These are phyloP conservation scores for Clitopilus passeckerianus DNA, from an alignment of 768 basidiomycete genomes.

Conservation along the genomic window DNA sequence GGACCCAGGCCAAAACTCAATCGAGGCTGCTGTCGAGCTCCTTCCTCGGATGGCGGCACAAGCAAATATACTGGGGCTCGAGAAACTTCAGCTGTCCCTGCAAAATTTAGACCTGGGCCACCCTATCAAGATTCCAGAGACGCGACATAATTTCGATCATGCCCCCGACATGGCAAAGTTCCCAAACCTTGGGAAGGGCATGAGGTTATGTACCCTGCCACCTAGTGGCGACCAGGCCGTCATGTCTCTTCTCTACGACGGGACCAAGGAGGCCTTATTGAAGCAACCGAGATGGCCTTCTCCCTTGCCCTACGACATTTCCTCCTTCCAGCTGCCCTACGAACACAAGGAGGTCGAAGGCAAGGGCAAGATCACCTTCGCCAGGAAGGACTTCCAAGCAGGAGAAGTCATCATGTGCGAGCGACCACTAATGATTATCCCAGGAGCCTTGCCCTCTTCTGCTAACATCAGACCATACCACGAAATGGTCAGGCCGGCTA, in stretches of 20 bases:
- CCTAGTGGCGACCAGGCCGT: not conserved
- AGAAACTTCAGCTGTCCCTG: not conserved
- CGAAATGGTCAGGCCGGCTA: not conserved
- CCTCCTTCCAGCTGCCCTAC: not conserved
- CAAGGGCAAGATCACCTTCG: constrained; percentile 7
- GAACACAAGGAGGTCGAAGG: constrained; percentile 1
- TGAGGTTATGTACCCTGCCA: not conserved
- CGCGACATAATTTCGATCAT: not conserved
- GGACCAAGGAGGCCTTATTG: constrained; percentile 1
- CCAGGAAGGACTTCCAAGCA: not conserved
- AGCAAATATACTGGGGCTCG: not conserved
- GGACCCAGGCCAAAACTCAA: not conserved
- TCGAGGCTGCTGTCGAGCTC: not conserved
- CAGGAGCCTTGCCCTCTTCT: not conserved
- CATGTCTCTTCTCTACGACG: constrained; percentile 7
- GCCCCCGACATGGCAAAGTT: not conserved
- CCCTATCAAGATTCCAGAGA: not conserved
- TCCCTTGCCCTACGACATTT: not conserved
- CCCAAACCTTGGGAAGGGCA: not conserved
- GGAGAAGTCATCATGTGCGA: constrained; percentile 10
- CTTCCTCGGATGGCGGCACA: not conserved
- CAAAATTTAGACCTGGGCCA: not conserved
- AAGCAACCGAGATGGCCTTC: constrained; percentile 7
- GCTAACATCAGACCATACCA: not conserved
- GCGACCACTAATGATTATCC: constrained; percentile 3